These are phyloP conservation scores for Curvularia hawaiiensis DNA, from an alignment of 2,329 filamentous ascomycete genomes.

Conservation along the genomic window DNA sequence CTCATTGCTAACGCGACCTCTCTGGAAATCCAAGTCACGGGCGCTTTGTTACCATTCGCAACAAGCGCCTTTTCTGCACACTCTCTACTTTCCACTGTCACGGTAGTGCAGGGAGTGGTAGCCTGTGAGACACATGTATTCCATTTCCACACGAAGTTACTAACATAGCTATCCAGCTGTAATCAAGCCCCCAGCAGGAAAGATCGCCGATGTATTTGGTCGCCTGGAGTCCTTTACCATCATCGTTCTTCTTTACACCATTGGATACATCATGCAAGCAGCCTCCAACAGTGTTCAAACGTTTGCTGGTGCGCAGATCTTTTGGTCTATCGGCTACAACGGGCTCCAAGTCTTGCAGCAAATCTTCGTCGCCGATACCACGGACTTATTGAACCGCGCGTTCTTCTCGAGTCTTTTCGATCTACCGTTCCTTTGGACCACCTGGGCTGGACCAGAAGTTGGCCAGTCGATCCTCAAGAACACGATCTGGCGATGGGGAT, in stretches of 20 bases:
- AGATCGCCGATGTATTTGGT: slow-evolving; percentile 67
- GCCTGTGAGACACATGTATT: slow-evolving; percentile 37
- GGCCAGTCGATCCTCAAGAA: slow-evolving; percentile 54
- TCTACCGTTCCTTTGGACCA: slow-evolving; percentile 64
- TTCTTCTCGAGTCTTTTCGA: slow-evolving; percentile 64
- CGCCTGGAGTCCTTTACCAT: slow-evolving; percentile 64
- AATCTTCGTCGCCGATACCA: slow-evolving; percentile 68
- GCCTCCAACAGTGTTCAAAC: slow-evolving; percentile 60
- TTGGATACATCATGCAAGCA: slow-evolving; percentile 65
- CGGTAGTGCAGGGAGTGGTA: slow-evolving; percentile 68
- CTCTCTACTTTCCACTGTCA: slow-evolving; percentile 68
- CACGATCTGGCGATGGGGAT: slow-evolving; percentile 66
- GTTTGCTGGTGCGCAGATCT: slow-evolving; percentile 61
- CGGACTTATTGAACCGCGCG: slow-evolving; percentile 62
- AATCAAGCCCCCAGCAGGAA: slow-evolving; percentile 66
- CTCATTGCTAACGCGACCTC: slow-evolving; percentile 70
- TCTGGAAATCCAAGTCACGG: slow-evolving; percentile 68
- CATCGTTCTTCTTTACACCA: slow-evolving; percentile 58
- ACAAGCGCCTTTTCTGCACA: slow-evolving; percentile 69
- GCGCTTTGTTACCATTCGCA: slow-evolving; percentile 66
- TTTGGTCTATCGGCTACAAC: slow-evolving; percentile 65
- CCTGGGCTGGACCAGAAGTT: slow-evolving; percentile 64
- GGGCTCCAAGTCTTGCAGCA: slow-evolving; percentile 66
- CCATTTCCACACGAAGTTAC: not conserved
- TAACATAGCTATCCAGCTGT: slow-evolving; percentile 48